Conservation (phyloP, 352 stramenopile genomes). For the Globisporangium takayamanum region DNA sequence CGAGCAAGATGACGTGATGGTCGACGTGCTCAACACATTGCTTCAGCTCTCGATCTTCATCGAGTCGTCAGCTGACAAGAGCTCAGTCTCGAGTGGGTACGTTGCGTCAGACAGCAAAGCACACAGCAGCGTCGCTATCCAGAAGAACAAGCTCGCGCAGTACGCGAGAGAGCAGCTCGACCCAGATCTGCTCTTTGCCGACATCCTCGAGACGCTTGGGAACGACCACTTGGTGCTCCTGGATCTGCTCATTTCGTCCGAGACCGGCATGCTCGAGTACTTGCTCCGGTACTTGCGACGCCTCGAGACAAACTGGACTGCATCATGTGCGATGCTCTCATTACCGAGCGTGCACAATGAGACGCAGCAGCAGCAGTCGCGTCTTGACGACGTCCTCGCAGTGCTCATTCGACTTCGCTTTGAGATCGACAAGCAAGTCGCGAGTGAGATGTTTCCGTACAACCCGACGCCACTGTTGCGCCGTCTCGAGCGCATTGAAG, state of each 20-base stretch:
- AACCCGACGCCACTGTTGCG: slow-evolving; percentile 33
- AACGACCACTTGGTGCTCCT: slow-evolving; percentile 60
- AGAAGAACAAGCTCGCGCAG: neutral
- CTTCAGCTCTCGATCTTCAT: slow-evolving; percentile 17
- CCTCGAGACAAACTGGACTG: slow-evolving; percentile 23
- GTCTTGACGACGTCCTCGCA: slow-evolving; percentile 33
- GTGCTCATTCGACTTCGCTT: slow-evolving; percentile 55
- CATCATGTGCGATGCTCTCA: slow-evolving; percentile 20
- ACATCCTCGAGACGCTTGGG: slow-evolving; percentile 36
- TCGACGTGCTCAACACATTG: slow-evolving; percentile 49
- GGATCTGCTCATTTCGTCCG: slow-evolving; percentile 67
- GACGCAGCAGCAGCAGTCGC: neutral
- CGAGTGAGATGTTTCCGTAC: slow-evolving; percentile 48
- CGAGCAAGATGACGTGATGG: slow-evolving; percentile 67
- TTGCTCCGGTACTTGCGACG: slow-evolving; percentile 45
- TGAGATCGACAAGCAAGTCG: slow-evolving; percentile 48
- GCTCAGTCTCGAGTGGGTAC: too few relatives aligned
- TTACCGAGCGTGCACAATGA: neutral
- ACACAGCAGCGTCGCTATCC: neutral
- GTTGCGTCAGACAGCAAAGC: neutral
- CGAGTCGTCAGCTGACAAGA: neutral
- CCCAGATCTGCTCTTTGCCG: slow-evolving; percentile 51
- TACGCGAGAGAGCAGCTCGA: slow-evolving; percentile 29
- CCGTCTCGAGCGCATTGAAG: slow-evolving; percentile 42
- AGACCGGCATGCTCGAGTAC: slow-evolving; percentile 66